A percentile compares a stretch with the other conserved stretches of the same genome.
These are phyloP conservation scores for Cercophora newfieldiana DNA, from an alignment of 495 filamentous ascomycete species.

Conservation along the genomic window DNA sequence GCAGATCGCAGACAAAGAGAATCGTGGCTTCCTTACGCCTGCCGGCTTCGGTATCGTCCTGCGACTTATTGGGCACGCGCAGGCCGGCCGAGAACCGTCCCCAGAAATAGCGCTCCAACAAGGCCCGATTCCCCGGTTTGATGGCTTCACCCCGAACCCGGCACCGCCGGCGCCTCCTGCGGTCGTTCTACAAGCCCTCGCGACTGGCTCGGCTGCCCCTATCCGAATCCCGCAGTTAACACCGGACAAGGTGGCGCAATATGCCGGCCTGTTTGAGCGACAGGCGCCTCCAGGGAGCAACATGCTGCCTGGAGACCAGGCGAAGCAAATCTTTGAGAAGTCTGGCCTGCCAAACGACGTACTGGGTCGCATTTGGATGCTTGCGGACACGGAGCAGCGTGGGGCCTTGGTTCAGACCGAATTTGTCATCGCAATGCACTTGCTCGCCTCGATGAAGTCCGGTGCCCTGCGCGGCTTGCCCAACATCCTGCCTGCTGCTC, in stretches of 20 bases:
- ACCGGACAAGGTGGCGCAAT: constrained; percentile 85
- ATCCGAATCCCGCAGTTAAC: constrained; percentile 89
- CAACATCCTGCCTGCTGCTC: constrained; percentile 74
- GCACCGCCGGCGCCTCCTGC: constrained; percentile 44
- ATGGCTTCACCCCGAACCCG: constrained; percentile 61
- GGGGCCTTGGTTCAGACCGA: constrained; percentile 87
- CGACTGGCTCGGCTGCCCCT: constrained; percentile 61
- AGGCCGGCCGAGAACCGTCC: constrained; percentile 76
- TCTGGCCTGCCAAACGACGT: constrained; percentile 87
- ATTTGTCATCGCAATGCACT: constrained; percentile 98
- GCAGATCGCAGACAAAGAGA: constrained; percentile 97
- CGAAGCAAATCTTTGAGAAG: constrained; percentile 93
- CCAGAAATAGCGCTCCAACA: constrained; percentile 70
- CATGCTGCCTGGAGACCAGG: constrained; percentile 83
- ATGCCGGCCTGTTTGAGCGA: constrained; percentile 81
- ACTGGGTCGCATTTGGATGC: constrained; percentile 89
- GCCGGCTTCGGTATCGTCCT: constrained; percentile 89
- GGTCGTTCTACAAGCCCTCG: constrained; percentile 61
- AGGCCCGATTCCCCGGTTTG: constrained; percentile 89
- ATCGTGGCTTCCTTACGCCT: constrained; percentile 87
- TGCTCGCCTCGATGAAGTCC: constrained; percentile 85
- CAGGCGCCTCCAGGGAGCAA: constrained; percentile 72
- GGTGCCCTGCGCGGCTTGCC: constrained; percentile 78
- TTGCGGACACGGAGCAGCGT: constrained; percentile 89
- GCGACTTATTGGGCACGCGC: constrained; percentile 92